phyloP scores from a whole-genome alignment of 129 eudicot species.

The Deinandra increscens region DNA sequence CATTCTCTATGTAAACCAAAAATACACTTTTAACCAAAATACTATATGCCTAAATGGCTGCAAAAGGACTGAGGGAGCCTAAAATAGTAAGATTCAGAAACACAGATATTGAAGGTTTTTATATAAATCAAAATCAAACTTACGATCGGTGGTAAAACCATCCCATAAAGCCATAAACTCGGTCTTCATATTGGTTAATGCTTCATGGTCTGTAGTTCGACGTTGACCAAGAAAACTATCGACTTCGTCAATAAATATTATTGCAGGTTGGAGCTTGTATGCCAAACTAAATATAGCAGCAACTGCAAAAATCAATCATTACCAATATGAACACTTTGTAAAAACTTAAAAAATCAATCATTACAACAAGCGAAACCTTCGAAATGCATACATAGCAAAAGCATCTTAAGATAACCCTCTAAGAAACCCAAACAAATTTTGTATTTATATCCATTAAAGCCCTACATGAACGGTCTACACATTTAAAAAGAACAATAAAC shows the following conservation, averaged over 20 bases:
- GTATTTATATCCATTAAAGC: neutral
- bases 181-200: constrained; percentile 81
- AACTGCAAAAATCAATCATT: constrained; percentile 46
- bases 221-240: constrained; percentile 95
- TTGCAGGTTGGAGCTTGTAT: constrained; percentile 87
- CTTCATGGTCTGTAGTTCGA: constrained; percentile 76
- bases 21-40: neutral
- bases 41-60: too few species aligned
- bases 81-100: too few species aligned
- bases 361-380: neutral
- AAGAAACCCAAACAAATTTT: constrained; percentile 3
- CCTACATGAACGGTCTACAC: neutral
- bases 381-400: neutral
- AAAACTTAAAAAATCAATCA: neutral
- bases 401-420: neutral
- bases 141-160: constrained; percentile 94
- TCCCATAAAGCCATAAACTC: constrained; percentile 97
- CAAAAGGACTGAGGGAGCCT: too few species aligned
- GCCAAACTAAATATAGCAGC: constrained; percentile 92
- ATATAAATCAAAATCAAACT: constrained; percentile 17
- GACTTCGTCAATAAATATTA: constrained; percentile 89
- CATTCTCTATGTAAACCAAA: constrained; percentile 49
- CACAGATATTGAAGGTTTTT: too few species aligned
- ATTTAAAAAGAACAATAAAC: constrained; percentile 12
- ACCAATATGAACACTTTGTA: neutral